Evolutionary conservation across 2,329 filamentous ascomycete species (phyloP), one percentile per base, ranked within the genome.

Genomic region (Sarocladium oryzae): DNA sequence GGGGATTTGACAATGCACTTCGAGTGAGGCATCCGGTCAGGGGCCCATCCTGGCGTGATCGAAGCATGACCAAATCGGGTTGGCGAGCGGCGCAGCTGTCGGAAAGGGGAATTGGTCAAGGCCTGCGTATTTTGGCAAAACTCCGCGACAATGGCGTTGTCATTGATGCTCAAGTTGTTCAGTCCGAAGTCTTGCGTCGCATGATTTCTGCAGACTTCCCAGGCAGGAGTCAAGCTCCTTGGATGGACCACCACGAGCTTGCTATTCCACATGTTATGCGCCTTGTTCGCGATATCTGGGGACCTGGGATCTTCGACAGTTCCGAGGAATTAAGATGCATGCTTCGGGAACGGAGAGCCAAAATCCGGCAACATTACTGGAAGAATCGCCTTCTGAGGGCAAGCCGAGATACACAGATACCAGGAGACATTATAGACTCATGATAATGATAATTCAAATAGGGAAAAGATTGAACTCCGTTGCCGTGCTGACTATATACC

Each of bases 1-100:
- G 71, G 66, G 69, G 71, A 0, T 78, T 79, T 51, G 64, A 72
- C 52, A 60, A 66, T 48, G 66, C 61, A 11, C 50, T 67, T 21
- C 60, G 63, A 2, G 56, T 56, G 21, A 21, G 16, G 36, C 23
- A 45, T 18, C 21, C 21, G 5, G 10, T 45, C 23, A 45, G 13
- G 4, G 40, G 40, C 11, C 21, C 40, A 33, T 15, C n/a, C 16
- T 15, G 32, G 35, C 20, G 20, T 7, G 13, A 30, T 6, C 21
- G 28, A 20, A 20, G 28, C 16, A 24, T 30, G 28, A 30, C 15
- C 16, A 41, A 20, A 13, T n/a, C 24, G 16, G 18, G 20, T 15
- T 49, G 26, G 38, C 26, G n/a, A 36, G 49, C 18, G n/a, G 23
- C 40, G 7, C 40, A 45, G 11, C 8, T 26, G 7, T 28, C 40